Evolutionary conservation across 495 filamentous ascomycete genomes (phyloP).

Genomic region (Barbatosphaeria neglecta): DNA sequence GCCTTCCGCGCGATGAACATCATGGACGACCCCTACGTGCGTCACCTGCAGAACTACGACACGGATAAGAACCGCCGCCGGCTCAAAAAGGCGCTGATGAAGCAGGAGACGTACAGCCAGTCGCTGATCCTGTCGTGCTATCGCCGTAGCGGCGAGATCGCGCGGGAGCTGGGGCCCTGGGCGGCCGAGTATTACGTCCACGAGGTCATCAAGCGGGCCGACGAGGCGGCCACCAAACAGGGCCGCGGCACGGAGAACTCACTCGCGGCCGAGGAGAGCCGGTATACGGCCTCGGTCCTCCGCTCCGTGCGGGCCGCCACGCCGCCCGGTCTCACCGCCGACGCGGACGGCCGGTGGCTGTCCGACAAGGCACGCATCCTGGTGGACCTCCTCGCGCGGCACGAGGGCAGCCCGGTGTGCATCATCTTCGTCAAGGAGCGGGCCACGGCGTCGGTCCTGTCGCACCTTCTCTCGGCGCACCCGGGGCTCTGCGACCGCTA

Average conservation of each 20-base stretch:
- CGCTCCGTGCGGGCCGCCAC: constrained; percentile 25
- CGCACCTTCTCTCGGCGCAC: constrained; percentile 52
- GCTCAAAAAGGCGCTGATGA: constrained; percentile 35
- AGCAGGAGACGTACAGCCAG: constrained; percentile 49
- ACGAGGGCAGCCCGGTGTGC: constrained; percentile 43
- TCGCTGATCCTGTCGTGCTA: constrained; percentile 51
- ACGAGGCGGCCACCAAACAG: constrained; percentile 16
- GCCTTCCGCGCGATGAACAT: constrained; percentile 45
- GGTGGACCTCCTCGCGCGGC: constrained; percentile 35
- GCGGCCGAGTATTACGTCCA: constrained; percentile 62
- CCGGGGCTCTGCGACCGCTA: constrained; percentile 46
- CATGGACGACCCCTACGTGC: constrained; percentile 56
- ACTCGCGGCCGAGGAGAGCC: constrained; percentile 38
- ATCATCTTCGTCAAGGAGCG: constrained; percentile 73
- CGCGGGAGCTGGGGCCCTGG: constrained; percentile 60
- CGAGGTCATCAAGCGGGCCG: constrained; percentile 40
- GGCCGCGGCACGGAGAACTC: constrained; percentile 25
- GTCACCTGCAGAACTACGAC: constrained; percentile 29
- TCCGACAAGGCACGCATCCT: constrained; percentile 46
- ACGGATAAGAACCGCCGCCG: constrained; percentile 20
- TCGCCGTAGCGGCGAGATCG: constrained; percentile 37
- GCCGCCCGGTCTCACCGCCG: constrained; percentile 8
- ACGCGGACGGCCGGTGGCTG: constrained; percentile 15
- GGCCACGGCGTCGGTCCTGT: constrained; percentile 55
- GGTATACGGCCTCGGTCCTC: constrained; percentile 48